Evolutionary conservation across 2,329 filamentous ascomycete species (phyloP), one percentile per base, ranked within the genome.

Genomic region (Cytospora leucostoma): DNA sequence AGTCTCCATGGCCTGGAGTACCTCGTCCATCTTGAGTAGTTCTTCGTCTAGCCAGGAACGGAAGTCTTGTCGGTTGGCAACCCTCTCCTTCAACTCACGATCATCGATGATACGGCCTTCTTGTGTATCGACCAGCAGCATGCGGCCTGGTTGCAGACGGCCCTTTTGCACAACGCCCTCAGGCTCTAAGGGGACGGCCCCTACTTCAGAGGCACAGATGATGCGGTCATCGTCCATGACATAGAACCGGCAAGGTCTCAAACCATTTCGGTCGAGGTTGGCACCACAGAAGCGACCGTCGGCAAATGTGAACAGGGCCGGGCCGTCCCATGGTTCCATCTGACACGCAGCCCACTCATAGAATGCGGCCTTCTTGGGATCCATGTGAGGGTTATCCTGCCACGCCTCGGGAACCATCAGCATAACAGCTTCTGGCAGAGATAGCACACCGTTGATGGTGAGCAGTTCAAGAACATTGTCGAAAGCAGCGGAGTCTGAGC

Each of bases 271-370:
- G 79, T 98, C 94, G 32, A 98, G 84, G 76, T 97, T 98, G 69
- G 94, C 94, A 84, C 94, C 94, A 73, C 94, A 98, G 83, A 95
- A 98, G 67, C 94, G 89, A 66, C 94, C 94, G 75, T 98, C 94
- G 34, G 94, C 92, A 78, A 98, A 98, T 7, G 93, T 97, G 82
- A 98, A 98, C 37, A 98, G 86, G 62, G 94, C 94, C 38, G 94
- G 94, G 19, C 94, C 94, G 77, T 98, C 94, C 94, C 94, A 98
- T 17, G 94, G 93, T 81, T 98, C 94, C 94, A 98, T 98, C 82
- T 96, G 91, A 77, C 94, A 98, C 69, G 93, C 93, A 72, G 94
- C 94, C 93, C 94, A 98, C 77, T 98, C 93, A 79, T 98, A 98
- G 79, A 97, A 98, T 58, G 94, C 94, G 64, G 93, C 91, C 80